A percentile compares a stretch with the other conserved stretches of the same genome.
Evolutionary conservation across 1,284 basidiomycete genomes (phyloP).

Genomic region (Hortiboletus rubellus): DNA sequence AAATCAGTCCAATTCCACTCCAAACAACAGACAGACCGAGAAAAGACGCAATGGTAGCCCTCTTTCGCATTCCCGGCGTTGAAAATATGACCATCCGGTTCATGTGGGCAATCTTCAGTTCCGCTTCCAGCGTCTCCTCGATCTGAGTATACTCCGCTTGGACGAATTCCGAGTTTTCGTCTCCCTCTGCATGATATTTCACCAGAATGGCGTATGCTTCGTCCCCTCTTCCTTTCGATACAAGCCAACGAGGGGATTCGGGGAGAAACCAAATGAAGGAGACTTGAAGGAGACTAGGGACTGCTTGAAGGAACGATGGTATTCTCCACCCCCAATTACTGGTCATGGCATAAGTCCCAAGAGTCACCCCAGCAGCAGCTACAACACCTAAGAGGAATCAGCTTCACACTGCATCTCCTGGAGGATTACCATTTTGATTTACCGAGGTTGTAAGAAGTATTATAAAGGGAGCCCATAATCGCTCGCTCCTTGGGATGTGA

Average conservation of each 20-base stretch:
- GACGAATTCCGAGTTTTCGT: background rate
- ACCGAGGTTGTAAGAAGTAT: background rate
- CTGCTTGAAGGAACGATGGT: conserved; percentile 3
- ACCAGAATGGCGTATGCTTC: background rate
- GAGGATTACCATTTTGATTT: background rate
- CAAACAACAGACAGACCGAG: conserved; percentile 43
- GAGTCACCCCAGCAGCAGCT: conserved; percentile 36
- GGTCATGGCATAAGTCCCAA: conserved; percentile 49
- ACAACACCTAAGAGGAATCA: background rate
- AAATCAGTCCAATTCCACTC: conserved; percentile 39
- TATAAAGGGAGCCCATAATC: background rate
- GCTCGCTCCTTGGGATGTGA: conserved; percentile 1
- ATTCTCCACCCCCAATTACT: conserved; percentile 44
- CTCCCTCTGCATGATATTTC: background rate
- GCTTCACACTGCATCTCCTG: background rate
- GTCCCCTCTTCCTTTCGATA: background rate
- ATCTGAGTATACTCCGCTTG: conserved; percentile 11
- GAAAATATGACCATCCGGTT: background rate
- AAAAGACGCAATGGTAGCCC: background rate
- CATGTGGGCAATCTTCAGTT: background rate
- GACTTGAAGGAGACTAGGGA: conserved; percentile 44
- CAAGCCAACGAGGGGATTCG: conserved; percentile 57
- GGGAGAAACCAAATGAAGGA: background rate
- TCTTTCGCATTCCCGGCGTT: conserved; percentile 8
- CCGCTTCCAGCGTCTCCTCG: conserved; percentile 29